Base-by-base conservation (phyloP, 148 eudicot species). In the Tetragonia tetragonoides region DNA sequence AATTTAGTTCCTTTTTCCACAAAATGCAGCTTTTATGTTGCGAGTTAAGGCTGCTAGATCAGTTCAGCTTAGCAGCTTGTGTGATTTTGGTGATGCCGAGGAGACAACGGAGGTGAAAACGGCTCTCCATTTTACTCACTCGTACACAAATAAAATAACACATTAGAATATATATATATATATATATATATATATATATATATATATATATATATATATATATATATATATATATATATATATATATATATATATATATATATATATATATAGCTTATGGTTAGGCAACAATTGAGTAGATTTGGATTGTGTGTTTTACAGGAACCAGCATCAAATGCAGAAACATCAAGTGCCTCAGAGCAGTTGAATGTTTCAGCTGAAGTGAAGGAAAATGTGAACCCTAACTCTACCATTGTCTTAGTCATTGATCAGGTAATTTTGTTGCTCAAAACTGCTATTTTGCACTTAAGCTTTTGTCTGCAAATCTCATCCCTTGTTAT, bases 21-120 rank as follows among this genome's bases (percentile, higher is more conserved):
- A 3, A 67, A 56, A 23, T 87, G 83, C 92, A 95, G 99, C 99
- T 68, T 86, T 88, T 83, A 93, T 91, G 95, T 79, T 87, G 78
- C 90, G 85, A 86, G 90, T 95, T 49, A 95, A 89, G 87, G 79
- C 91, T 23, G 80, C 80, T 49, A 87, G 98, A 85, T 75, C 89
- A 64, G 87, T 88, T 82, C 89, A 88, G 77, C 77, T 87, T 57
- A 89, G 84, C 53, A 91, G 77, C 81, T 80, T 88, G 66, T 89
- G 97, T 71, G 92, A 93, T 79, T 95, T 93, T 53, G 78, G 81
- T 20, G 88, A 90, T 67, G 84, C 88, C 4, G 91, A 86, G 57
- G 79, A 86, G 76, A 28, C 54, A 61, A 47, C 82, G 10, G 84
- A 87, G 91, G 93, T 90, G 79, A 77, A 28, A 60, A 0, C 66